phyloP scores from a whole-genome alignment of 2,329 filamentous ascomycete species.

The Aspergillus fumigatus region DNA sequence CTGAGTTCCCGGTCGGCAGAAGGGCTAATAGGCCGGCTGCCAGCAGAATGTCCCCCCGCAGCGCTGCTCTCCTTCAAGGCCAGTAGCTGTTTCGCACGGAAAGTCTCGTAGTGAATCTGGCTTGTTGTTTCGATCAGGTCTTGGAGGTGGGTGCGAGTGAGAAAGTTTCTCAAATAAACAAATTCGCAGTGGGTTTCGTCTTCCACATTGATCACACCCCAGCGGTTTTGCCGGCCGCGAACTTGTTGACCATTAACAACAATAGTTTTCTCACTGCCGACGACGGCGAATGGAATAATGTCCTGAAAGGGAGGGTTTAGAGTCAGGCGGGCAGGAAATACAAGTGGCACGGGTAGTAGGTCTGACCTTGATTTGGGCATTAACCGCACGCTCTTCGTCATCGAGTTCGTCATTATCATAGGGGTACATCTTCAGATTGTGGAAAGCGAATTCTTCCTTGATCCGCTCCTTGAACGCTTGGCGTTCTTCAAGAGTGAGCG shows the following conservation, averaged over 20 bases:
- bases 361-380: constrained; percentile 89
- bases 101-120: constrained; percentile 99
- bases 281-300: constrained; percentile 94
- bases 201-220: constrained; percentile 99
- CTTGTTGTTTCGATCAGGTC: constrained; percentile 98
- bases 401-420: constrained; percentile 99
- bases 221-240: constrained; percentile 95
- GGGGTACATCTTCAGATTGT: constrained; percentile 99
- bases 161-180: constrained; percentile 95
- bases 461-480: constrained; percentile 97
- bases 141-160: constrained; percentile 96
- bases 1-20: constrained; percentile 92
- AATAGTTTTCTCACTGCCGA: constrained; percentile 96
- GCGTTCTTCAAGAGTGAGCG: constrained; percentile 91
- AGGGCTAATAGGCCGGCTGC: constrained; percentile 91
- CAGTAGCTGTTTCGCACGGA: constrained; percentile 97
- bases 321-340: constrained; percentile 29
- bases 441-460: constrained; percentile 99
- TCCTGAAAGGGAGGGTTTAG: constrained; percentile 53
- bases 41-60: constrained; percentile 61
- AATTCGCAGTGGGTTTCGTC: constrained; percentile 99
- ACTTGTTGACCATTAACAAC: constrained; percentile 97
- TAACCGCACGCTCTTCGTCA: constrained; percentile 88
- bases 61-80: constrained; percentile 97
- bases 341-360: not conserved